phyloP scores from a whole-genome alignment of 1,284 basidiomycete species.

The Rhodotorula sp. region DNA sequence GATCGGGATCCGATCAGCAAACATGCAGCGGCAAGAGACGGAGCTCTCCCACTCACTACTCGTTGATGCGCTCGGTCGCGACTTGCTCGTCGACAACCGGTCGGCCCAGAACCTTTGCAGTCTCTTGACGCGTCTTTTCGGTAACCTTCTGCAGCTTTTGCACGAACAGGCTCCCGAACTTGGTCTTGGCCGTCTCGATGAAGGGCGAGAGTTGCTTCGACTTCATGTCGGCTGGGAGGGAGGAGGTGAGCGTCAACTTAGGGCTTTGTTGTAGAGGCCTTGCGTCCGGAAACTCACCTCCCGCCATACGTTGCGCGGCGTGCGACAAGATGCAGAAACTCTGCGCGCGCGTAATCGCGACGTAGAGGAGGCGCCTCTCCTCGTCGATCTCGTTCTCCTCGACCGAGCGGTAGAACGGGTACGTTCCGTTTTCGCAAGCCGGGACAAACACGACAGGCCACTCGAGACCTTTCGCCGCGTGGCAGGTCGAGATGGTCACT shows the following conservation, averaged over 20 bases:
- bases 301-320: constrained; percentile 40
- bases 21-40: too few species aligned
- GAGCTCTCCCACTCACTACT: constrained; percentile 18
- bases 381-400: constrained; percentile 69
- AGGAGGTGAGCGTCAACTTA: neutral
- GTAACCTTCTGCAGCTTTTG: constrained; percentile 32
- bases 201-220: constrained; percentile 27
- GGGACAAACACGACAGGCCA: constrained; percentile 87
- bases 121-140: constrained; percentile 22
- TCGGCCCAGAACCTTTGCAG: constrained; percentile 25
- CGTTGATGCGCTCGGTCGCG: constrained; percentile 6
- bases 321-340: constrained; percentile 67
- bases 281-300: constrained; percentile 27
- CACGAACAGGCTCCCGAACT: constrained; percentile 31
- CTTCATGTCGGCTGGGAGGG: constrained; percentile 19
- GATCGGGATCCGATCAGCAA: neutral
- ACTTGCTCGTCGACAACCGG: constrained; percentile 18
- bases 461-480: constrained; percentile 87
- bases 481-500: constrained; percentile 84
- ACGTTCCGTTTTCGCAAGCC: constrained; percentile 61
- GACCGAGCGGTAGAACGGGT: constrained; percentile 69
- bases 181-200: constrained; percentile 12
- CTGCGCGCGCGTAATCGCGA: constrained; percentile 86
- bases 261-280: too few species aligned
- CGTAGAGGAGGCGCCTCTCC: constrained; percentile 81